Evolutionary conservation across 768 basidiomycete species (phyloP), one percentile per base, ranked within the genome.

Genomic region (Cytidiella melzeri): DNA sequence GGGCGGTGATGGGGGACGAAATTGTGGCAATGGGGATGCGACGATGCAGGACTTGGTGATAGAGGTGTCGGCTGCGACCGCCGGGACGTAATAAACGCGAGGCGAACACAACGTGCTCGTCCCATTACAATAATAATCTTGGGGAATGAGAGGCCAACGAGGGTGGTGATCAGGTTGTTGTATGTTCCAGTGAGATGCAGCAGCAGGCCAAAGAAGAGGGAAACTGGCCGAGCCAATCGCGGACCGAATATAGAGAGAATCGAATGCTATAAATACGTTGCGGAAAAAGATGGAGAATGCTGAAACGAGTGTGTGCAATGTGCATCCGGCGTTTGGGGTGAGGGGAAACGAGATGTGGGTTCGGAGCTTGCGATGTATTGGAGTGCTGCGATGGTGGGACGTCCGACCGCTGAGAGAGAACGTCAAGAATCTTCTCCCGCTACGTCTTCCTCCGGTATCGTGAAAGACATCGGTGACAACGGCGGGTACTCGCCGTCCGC

Each of bases 391-490:
- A 45, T 27, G 24, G 27, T 45, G 13, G 44, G 21, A 30, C n/a
- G n/a, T n/a, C 30, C 30, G 15, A 34, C 15, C 30, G 30, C 9
- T 34, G 9, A 34, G 30, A 34, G 30, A 7, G 30, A 15, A 43
- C 54, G 58, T 57, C 57, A 63, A 54, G 59, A 60, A 21, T 54
- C 61, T 39, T 67, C 61, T 37, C 46, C 47, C 43, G 51, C 53
- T 26, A 43, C 47, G 5, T 75, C 70, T 68, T 70, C 70, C 55
- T 69, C 79, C 67, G 74, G 70, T 64, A 73, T 64, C 59, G 67
- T 76, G 56, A 88, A 83, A 30, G 84, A 78, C 82, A 87, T 85
- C 15, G 84, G 84, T 36, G 84, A 86, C 39, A 83, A 65, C n/a
- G 84, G 81, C 37, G 82, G 75, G 52, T 73, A 80, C 62, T 85